Evolutionary conservation across 441 rosid species (phyloP).

Genomic region (Dalechampia spathulata): DNA sequence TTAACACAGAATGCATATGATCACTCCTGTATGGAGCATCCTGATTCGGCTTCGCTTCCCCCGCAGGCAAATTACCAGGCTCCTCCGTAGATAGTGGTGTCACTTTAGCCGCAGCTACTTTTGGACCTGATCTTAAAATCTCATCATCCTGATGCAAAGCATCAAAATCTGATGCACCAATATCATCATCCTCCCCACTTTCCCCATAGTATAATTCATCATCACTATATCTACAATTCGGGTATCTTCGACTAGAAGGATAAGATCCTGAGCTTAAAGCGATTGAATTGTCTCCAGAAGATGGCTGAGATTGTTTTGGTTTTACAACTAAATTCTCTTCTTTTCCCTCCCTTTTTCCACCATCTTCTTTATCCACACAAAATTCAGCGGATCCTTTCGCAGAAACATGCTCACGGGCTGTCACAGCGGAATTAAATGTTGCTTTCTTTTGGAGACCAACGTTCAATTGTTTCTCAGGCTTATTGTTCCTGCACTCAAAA

Average conservation of each 20-base stretch:
- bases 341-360: slow-evolving; percentile 10
- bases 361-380: slow-evolving; percentile 19
- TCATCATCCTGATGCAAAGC: slow-evolving; percentile 31
- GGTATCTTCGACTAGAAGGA: slow-evolving; percentile 73
- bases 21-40: slow-evolving; percentile 44
- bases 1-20: slow-evolving; percentile 52
- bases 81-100: slow-evolving; percentile 18
- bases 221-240: slow-evolving; percentile 83
- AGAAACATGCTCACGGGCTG: slow-evolving; percentile 48
- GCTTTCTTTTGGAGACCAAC: slow-evolving; percentile 51
- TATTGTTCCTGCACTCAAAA: slow-evolving; percentile 28
- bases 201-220: slow-evolving; percentile 51
- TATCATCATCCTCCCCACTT: slow-evolving; percentile 24
- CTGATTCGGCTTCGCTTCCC: slow-evolving; percentile 22
- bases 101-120: slow-evolving; percentile 9
- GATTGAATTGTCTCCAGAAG: slow-evolving; percentile 41
- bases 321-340: slow-evolving; percentile 17
- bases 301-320: slow-evolving; percentile 32
- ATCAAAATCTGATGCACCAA: slow-evolving; percentile 21
- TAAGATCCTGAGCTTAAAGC: slow-evolving; percentile 37
- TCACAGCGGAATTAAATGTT: slow-evolving; percentile 60
- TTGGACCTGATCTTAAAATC: slow-evolving; percentile 18
- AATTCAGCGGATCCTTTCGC: slow-evolving; percentile 24
- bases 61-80: slow-evolving; percentile 25
- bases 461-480: slow-evolving; percentile 36